Evolutionary conservation across 805 yeast species (phyloP), one percentile per base, ranked within the genome.

Genomic region (Barnettozyma pratensis): DNA sequence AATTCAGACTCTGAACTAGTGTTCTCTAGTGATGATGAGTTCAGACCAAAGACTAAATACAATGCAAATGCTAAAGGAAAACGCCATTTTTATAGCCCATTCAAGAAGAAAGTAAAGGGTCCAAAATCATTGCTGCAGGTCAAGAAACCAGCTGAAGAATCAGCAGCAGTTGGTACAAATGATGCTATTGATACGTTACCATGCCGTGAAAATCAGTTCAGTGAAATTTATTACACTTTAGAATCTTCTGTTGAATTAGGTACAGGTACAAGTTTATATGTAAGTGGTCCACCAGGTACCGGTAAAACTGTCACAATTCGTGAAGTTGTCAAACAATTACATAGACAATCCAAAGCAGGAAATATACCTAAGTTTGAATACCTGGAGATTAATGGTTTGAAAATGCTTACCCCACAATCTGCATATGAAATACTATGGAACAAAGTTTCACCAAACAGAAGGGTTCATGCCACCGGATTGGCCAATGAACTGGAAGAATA

Each of bases 241-340:
- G 90, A 89, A 56, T 74, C 80, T 41, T 86, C 96, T 0, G 78
- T 92, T 34, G 74, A 74, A 42, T 76, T 83, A 12, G 77, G 79
- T 39, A 76, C 85, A 1, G 97, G 98, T 0, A 77, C 91, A 7
- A 88, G 96, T 55, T 67, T 94, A 6, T 94, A 91, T 62, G 81
- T 94, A 9, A 88, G 96, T 65, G 99, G 99, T 4, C 89, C 97
- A 0, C 99, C 99, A 0, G 99, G 99, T 7, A 92, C 95, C 2
- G 99, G 99, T 10, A 94, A 94, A 62, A 92, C 99, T 0, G 94
- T 96, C 4, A 92, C 98, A 0, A 82, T 92, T 3, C 70, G 96
- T 47, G 96, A 90, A 59, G 97, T 87, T 0, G 76, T 94, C 28
- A 75, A 80, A 34, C 89, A 85, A 58, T 66, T 94, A 35, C 74